Evolutionary conservation across 208 protist genomes (phyloP), one percentile per base, ranked within the genome.

Genomic region (Angomonas deanei): DNA sequence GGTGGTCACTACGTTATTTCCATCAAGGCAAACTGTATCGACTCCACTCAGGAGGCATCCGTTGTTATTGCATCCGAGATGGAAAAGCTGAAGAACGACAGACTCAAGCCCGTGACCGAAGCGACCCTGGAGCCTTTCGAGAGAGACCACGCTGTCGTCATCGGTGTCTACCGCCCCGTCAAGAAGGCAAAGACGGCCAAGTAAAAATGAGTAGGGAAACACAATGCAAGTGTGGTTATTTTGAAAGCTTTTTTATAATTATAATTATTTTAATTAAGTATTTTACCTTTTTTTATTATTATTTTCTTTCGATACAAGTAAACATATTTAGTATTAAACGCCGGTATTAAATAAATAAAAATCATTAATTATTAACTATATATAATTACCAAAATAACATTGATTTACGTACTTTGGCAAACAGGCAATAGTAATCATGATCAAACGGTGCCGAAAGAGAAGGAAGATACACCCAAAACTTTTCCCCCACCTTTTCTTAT

Each of bases 1-100:
- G 98, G 91, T 33, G 99, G 99, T 53, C 91, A 99, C 82, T 99
- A 99, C 81, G 93, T 99, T 6, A 99, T 99, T 64, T 99, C 98
- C 39, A 99, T 99, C 79, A 99, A 99, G 92, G 98, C 99, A 26
- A 99, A 98, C 76, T 99, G 99, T 91, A 99, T 99, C 62, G 99
- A 99, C 84, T 99, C 98, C 15, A 99, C 99, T 1, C 84, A 96
- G 13, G 82, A 90, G 49, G 86, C 99, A 5, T 92, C 93, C 50
- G 93, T 96, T 47, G 98, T 99, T 17, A 99, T 99, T 76, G 98
- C 97, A 30, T 66, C 77, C 0, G 98, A 99, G 85, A 85, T 99
- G 13, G 80, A 98, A 46, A 98, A 99, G 67, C 76, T 99, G 54
- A 91, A 97, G 77, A 94, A 97, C 61, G 93, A 97, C 63, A 91